A percentile compares a stretch with the other conserved stretches of the same genome.
These are phyloP conservation scores for Suillus spraguei DNA, from an alignment of 768 basidiomycete species.

Conservation along the genomic window DNA sequence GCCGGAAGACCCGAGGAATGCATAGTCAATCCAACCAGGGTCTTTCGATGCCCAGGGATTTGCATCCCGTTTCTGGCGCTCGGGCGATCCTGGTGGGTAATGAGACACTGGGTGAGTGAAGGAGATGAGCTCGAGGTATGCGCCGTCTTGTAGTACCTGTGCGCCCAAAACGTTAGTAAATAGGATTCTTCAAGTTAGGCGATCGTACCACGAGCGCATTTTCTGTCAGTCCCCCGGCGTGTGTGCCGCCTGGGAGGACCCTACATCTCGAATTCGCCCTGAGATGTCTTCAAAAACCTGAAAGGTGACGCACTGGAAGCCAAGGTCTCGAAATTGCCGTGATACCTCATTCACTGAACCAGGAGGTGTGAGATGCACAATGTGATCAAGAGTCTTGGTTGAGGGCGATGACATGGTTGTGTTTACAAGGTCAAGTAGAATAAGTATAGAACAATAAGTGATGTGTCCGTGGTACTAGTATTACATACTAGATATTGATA, in stretches of 20 bases:
- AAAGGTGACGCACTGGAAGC: conserved; percentile 57
- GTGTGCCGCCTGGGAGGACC: conserved; percentile 67
- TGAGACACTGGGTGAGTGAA: conserved; percentile 58
- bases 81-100: conserved; percentile 54
- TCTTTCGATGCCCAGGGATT: conserved; percentile 56
- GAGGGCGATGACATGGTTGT: conserved; percentile 30
- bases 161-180: conserved; percentile 6
- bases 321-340: conserved; percentile 56
- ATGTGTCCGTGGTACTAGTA: not conserved
- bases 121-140: conserved; percentile 70
- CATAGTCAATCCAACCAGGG: conserved; percentile 71
- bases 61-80: conserved; percentile 42
- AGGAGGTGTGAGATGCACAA: conserved; percentile 72
- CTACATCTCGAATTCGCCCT: conserved; percentile 34
- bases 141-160: conserved; percentile 59
- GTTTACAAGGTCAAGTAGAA: not conserved
- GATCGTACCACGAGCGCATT: conserved; percentile 63
- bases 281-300: not conserved
- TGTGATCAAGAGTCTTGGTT: conserved; percentile 61
- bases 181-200: not conserved
- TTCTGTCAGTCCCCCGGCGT: conserved; percentile 61
- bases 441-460: not conserved
- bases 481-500: conserved; percentile 3
- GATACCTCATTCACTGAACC: conserved; percentile 53
- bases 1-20: conserved; percentile 57